Evolutionary conservation across 140 eudicot genomes (phyloP).

Genomic region (Erigeron philadelphicus): DNA sequence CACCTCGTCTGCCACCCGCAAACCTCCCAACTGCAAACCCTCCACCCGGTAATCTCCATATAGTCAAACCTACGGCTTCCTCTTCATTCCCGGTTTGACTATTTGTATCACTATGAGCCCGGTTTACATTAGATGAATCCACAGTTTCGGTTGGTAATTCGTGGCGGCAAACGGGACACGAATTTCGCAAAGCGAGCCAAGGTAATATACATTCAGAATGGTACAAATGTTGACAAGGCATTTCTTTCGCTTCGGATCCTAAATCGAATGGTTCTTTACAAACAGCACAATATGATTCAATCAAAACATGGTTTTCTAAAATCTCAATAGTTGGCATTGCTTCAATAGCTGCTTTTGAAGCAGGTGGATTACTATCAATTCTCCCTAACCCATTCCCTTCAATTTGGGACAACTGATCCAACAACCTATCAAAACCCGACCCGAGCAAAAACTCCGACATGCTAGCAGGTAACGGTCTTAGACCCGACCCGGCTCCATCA

Average conservation of each 20-base stretch:
- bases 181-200: slow-evolving; percentile 55
- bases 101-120: slow-evolving; percentile 25
- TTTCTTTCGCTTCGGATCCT: slow-evolving; percentile 47
- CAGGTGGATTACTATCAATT: slow-evolving; percentile 53
- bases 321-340: slow-evolving; percentile 50
- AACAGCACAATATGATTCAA: slow-evolving; percentile 58
- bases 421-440: slow-evolving; percentile 80
- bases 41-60: slow-evolving; percentile 69
- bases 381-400: slow-evolving; percentile 74
- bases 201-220: slow-evolving; percentile 65
- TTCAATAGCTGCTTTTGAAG: slow-evolving; percentile 65
- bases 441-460: slow-evolving; percentile 91
- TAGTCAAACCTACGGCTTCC: slow-evolving; percentile 57
- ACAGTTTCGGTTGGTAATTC: slow-evolving; percentile 44
- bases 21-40: slow-evolving; percentile 74
- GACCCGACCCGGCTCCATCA: slow-evolving; percentile 87
- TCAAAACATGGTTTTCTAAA: slow-evolving; percentile 31
- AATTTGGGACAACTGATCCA: slow-evolving; percentile 83
- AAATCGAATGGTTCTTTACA: slow-evolving; percentile 64
- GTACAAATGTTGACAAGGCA: slow-evolving; percentile 64
- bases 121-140: slow-evolving; percentile 20
- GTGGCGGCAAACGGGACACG: slow-evolving; percentile 68
- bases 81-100: slow-evolving; percentile 31
- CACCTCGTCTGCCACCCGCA: slow-evolving; percentile 57
- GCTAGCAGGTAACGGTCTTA: slow-evolving; percentile 78